Evolutionary conservation across 495 filamentous ascomycete species (phyloP), one percentile per base, ranked within the genome.

Genomic region (Neurospora hispaniola): DNA sequence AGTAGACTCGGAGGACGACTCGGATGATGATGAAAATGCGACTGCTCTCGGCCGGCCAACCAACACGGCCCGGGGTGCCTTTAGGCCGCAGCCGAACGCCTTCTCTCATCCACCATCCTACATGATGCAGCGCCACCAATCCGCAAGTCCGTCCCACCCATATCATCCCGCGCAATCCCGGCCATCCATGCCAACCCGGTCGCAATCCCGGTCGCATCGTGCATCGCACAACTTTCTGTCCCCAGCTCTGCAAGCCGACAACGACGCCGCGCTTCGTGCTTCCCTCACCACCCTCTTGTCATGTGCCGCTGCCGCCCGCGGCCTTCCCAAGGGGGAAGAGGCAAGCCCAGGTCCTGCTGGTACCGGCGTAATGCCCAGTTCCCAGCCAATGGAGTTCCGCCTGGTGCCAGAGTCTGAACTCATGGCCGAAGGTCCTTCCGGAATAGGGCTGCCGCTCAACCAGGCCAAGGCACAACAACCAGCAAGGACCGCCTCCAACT

Each of bases 271-370:
- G 0, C 88, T 99, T 2, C 90, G 96, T 44, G 94, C 96, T 8
- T 96, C 93, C 72, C 85, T 99, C 5, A 97, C 94, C 8, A 99
- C 96, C 4, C 88, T 99, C n/a, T 88, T 99, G 5, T 97, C 94
- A 54, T 94, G 92, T 78, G 96, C 93, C 1, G 94, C 95, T 2
- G 94, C 94, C 4, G 95, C 93, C 3, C 88, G 96, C 31, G 90
- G 92, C 31, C 84, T 96, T 5, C 89, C 92, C 2, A 97, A 96
- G 78, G 78, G 80, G 42, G 81, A 81, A 69, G 82, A 85, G 40
- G 76, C 76, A 27, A 79, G 75, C 23, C 54, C 78, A 69, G 73
- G 78, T 44, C 76, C 77, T 46, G 71, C 73, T 11, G 74, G 75
- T 27, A 77, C 79, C 46, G 81, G 82, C 41, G 74, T 88, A 43